A percentile compares a stretch with the other conserved stretches of the same genome.
Conservation (phyloP, 306 rosid species). For the Luffa aegyptiaca region DNA sequence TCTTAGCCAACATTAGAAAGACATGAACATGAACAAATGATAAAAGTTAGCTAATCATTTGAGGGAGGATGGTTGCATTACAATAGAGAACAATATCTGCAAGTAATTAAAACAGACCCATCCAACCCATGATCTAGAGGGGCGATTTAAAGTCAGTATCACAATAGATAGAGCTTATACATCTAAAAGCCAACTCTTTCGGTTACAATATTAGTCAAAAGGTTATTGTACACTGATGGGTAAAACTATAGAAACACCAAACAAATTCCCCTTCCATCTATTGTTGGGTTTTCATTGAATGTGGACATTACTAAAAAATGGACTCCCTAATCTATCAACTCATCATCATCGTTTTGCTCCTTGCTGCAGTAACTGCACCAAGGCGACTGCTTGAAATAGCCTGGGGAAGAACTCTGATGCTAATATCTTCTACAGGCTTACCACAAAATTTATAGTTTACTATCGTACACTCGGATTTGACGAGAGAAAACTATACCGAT, state of each 20-base stretch:
- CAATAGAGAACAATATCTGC: background rate
- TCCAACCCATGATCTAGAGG: constrained; percentile 6
- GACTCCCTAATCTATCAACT: constrained; percentile 83
- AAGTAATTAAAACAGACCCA: constrained; percentile 4
- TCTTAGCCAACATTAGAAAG: background rate
- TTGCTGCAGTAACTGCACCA: constrained; percentile 50
- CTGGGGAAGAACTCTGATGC: constrained; percentile 52
- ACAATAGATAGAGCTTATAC: constrained; percentile 9
- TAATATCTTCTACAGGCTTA: constrained; percentile 43
- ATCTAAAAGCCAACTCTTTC: constrained; percentile 15
- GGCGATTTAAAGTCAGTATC: background rate
- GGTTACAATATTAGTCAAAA: constrained; percentile 9
- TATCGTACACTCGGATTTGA: constrained; percentile 59
- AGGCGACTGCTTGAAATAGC: constrained; percentile 38
- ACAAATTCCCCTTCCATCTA: constrained; percentile 62
- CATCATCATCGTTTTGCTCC: constrained; percentile 54
- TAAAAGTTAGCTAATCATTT: background rate
- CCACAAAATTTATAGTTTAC: constrained; percentile 72
- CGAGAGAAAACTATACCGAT: constrained; percentile 18
- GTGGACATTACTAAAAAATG: constrained; percentile 59
- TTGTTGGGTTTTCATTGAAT: constrained; percentile 37
- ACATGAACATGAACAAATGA: background rate
- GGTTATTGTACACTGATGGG: constrained; percentile 42
- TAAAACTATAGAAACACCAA: constrained; percentile 49
- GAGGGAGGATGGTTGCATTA: constrained; percentile 10